Conservation (phyloP, 345 rosid species). For the Tarenaya hassleriana region DNA sequence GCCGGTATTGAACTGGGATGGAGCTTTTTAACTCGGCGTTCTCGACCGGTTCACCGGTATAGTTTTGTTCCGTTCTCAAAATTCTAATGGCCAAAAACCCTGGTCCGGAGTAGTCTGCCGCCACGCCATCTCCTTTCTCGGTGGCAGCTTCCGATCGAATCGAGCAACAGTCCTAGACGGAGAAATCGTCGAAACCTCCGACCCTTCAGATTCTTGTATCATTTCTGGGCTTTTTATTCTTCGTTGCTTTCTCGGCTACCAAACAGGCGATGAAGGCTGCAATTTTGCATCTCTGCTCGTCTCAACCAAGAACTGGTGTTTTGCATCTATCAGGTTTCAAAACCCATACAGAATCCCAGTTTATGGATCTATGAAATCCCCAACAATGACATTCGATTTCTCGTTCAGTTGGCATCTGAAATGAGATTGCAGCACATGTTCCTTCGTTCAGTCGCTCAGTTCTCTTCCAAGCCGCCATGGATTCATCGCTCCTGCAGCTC, state of each 20-base stretch:
- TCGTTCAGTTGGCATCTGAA: conserved; percentile 5
- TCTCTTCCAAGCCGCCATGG: conserved; percentile 25
- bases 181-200: conserved; percentile 1
- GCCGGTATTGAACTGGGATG: too few species aligned
- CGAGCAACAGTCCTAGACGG: neutral
- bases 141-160: too few species aligned
- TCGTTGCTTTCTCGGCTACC: neutral
- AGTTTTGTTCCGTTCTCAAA: too few species aligned
- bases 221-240: neutral
- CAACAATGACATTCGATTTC: conserved; percentile 22
- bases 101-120: too few species aligned
- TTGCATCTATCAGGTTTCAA: neutral
- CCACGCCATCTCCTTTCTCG: too few species aligned
- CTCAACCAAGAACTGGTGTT: conserved; percentile 2
- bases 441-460: conserved; percentile 24
- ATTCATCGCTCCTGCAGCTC: conserved; percentile 21
- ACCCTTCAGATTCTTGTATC: conserved; percentile 1
- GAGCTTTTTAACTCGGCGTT: too few species aligned
- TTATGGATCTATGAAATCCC: conserved; percentile 13
- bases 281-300: neutral
- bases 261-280: neutral
- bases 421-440: conserved; percentile 31
- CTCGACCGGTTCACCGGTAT: too few species aligned
- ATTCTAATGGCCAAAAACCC: too few species aligned
- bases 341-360: neutral